These are phyloP conservation scores for Phytophthora boehmeriae DNA, from an alignment of 352 stramenopile genomes.

Conservation along the genomic window DNA sequence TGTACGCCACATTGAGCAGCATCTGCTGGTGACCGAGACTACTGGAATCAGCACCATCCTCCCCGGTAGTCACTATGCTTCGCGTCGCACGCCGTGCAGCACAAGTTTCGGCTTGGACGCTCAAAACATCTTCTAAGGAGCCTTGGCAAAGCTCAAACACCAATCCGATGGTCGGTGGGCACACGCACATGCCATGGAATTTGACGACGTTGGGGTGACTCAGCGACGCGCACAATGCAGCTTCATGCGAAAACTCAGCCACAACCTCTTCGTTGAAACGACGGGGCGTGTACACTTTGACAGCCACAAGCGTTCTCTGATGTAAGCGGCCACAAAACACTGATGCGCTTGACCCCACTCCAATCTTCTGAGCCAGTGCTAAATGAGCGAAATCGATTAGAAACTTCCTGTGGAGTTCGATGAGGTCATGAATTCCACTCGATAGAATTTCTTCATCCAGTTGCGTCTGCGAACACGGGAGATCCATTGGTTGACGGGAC, in stretches of 20 bases:
- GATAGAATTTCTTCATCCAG: constrained; percentile 47
- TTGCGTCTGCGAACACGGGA: constrained; percentile 10
- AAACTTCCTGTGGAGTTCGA: constrained; percentile 59
- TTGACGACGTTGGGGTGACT: constrained; percentile 2
- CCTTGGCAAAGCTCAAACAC: not conserved
- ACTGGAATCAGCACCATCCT: not conserved
- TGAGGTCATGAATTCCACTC: constrained; percentile 48
- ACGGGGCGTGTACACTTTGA: constrained; percentile 53
- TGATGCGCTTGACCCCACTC: constrained; percentile 31
- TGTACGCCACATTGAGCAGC: not conserved
- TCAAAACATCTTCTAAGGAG: not conserved
- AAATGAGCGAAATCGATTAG: constrained; percentile 62
- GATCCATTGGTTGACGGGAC: constrained; percentile 38
- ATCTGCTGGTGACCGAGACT: not conserved
- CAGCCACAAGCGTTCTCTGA: constrained; percentile 38
- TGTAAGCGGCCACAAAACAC: constrained; percentile 43
- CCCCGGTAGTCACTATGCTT: not conserved
- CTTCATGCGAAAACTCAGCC: not conserved
- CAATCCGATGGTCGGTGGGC: not conserved
- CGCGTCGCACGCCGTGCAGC: not conserved
- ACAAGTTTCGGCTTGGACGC: not conserved
- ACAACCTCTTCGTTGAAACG: constrained; percentile 1
- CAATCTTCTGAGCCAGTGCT: constrained; percentile 42
- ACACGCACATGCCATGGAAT: constrained; percentile 1
- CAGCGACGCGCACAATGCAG: not conserved